Base-by-base conservation (phyloP, 345 rosid species). In the Chamaenerion angustifolium region DNA sequence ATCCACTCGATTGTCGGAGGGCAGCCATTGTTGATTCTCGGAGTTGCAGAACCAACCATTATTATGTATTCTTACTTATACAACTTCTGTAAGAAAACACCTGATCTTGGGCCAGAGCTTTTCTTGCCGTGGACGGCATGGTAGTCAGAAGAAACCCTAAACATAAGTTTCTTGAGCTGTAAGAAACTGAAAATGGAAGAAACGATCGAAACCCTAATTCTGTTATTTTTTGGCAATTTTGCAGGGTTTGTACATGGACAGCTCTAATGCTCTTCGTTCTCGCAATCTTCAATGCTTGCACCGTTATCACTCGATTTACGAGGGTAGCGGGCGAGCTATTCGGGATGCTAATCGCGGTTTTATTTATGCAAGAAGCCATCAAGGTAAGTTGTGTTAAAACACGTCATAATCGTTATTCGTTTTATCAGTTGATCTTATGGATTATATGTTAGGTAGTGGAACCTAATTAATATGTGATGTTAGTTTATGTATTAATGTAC, bases 1-100 rank as follows among this genome's bases (percentile, higher is more conserved):
- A 67, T 81, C 0, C 88, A 81, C 55, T 78, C 88, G 0, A 40
- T 81, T 14, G 52, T 81, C 57, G 83, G 76, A 21, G 72, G 75
- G 13, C 73, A 72, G 63, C 76, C 73, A 2, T 57, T 68, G 54
- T 19, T 72, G 51, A 61, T 72, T 21, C 40, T 72, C 4, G 73
- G 76, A 62, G 73, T 72, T 8, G 76, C 76, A 9, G 76, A 72
- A 55, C 76, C 73, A 16, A 72, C 76, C 2, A 65, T 68, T 48
- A 68, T 72, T 12, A 72, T 68, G 73, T 68, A 68, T 25, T 51
- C 51, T 23, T 72, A 67, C 44, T 40, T 72, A 50, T 68, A 68
- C 55, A 55, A 47, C 59, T 68, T 72, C 41, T 64, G 65, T 11
- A 72, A 61, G 60, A 43, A 47, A 15, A 43, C 11, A 7, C 60